phyloP scores from a whole-genome alignment of 768 basidiomycete species.

The Amanita subjunquillea region DNA sequence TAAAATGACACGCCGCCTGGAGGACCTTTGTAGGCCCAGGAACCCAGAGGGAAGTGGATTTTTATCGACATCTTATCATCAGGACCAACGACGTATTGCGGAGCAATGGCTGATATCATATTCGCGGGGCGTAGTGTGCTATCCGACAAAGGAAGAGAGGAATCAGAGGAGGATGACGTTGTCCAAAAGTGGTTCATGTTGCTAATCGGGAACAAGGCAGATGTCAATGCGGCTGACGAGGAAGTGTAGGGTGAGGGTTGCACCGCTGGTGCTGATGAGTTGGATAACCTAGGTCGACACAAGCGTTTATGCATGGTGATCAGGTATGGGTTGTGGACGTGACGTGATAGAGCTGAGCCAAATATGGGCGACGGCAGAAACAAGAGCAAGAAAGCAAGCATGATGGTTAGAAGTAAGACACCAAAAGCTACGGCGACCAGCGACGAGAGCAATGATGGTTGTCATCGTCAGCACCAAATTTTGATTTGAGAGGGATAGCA shows the following conservation, averaged over 20 bases:
- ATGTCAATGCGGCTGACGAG: slow-evolving; percentile 9
- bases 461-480: too few relatives aligned
- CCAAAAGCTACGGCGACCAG: background rate
- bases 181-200: slow-evolving; percentile 31
- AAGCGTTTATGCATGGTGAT: too few relatives aligned
- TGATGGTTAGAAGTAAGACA: too few relatives aligned
- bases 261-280: too few relatives aligned
- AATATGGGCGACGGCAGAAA: too few relatives aligned
- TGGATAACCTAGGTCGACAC: too few relatives aligned
- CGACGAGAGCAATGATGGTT: background rate
- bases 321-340: too few relatives aligned
- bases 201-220: slow-evolving; percentile 31
- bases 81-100: slow-evolving; percentile 32
- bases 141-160: slow-evolving; percentile 32
- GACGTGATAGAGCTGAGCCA: too few relatives aligned
- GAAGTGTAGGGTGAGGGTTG: too few relatives aligned
- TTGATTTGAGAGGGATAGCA: background rate
- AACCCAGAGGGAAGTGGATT: slow-evolving; percentile 46
- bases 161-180: slow-evolving; percentile 25
- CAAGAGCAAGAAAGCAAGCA: slow-evolving; percentile 3
- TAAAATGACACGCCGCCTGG: slow-evolving; percentile 66
- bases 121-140: slow-evolving; percentile 32
- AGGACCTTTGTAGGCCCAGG: slow-evolving; percentile 39
- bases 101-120: slow-evolving; percentile 24
- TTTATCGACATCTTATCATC: slow-evolving; percentile 44